Conservation (phyloP, 225 moss, liverwort and hornwort species). For the Anthoceros angustus region DNA sequence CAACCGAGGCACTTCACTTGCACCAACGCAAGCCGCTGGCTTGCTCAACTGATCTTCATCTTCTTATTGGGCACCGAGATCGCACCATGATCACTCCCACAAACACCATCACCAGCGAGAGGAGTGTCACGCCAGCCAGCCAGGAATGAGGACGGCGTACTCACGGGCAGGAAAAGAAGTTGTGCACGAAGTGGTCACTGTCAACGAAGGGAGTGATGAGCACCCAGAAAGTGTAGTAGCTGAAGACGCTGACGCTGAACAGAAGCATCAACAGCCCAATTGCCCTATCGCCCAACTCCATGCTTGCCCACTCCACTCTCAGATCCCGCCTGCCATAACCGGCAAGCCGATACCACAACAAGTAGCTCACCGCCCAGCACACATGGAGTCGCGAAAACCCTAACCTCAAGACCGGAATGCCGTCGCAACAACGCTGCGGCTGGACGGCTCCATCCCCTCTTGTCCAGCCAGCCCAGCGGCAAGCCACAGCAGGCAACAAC, state of each 20-base stretch:
- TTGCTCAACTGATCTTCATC: slow-evolving; percentile 19
- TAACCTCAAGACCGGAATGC: no score
- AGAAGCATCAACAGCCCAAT: slow-evolving; percentile 51
- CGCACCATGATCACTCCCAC: slow-evolving; percentile 56
- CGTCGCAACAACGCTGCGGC: no score
- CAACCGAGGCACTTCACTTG: not conserved
- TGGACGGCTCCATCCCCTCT: no score
- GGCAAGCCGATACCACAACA: not conserved
- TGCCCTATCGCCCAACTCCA: slow-evolving; percentile 60
- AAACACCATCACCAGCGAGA: slow-evolving; percentile 63
- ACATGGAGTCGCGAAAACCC: no score
- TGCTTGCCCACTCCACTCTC: slow-evolving; percentile 16
- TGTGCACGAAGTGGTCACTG: slow-evolving; percentile 87
- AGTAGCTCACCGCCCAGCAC: not conserved
- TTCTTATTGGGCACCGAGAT: slow-evolving; percentile 42
- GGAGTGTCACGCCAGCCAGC: slow-evolving; percentile 49
- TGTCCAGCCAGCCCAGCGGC: no score
- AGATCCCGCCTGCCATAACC: slow-evolving; percentile 1
- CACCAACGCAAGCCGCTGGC: not conserved
- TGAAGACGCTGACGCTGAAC: slow-evolving; percentile 51
- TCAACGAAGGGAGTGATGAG: slow-evolving; percentile 92
- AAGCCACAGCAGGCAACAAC: no score
- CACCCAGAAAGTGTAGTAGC: slow-evolving; percentile 79
- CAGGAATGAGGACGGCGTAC: slow-evolving; percentile 92
- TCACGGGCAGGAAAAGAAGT: slow-evolving; percentile 80